Percentiles rank a stretch among this genome's conserved stretches.
Conservation (phyloP, 768 basidiomycete species). For the Gelatoporia subvermispora region DNA sequence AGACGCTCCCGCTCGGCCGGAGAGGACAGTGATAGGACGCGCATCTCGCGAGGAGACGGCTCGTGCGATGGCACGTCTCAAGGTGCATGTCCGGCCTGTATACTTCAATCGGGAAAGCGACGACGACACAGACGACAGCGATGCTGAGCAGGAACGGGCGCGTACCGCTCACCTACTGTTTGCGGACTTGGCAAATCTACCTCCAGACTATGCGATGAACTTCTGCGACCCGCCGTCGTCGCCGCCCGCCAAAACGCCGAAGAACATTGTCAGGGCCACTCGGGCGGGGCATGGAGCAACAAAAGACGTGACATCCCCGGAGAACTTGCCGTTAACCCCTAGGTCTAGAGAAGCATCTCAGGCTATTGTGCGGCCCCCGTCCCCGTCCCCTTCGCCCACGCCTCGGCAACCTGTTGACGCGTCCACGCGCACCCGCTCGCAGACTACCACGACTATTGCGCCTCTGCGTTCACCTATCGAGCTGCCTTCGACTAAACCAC, state of each 20-base stretch:
- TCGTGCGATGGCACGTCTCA: slow-evolving; percentile 14
- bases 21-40: slow-evolving; percentile 7
- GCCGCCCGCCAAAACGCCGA: neutral
- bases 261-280: neutral
- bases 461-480: too few relatives aligned
- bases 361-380: slow-evolving; percentile 1
- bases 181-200: slow-evolving; percentile 29
- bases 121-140: slow-evolving; percentile 37
- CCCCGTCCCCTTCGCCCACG: too few relatives aligned
- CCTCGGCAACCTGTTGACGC: too few relatives aligned
- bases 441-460: too few relatives aligned
- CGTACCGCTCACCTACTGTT: slow-evolving; percentile 56
- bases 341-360: slow-evolving; percentile 6
- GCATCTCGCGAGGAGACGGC: slow-evolving; percentile 13
- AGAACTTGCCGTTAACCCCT: slow-evolving; percentile 6
- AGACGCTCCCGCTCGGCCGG: neutral
- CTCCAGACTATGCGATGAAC: neutral
- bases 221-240: neutral
- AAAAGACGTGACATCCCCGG: neutral
- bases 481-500: too few relatives aligned
- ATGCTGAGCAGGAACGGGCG: slow-evolving; percentile 44
- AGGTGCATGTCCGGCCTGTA: slow-evolving; percentile 26
- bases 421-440: too few relatives aligned
- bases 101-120: slow-evolving; percentile 34
- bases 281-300: neutral